Evolutionary conservation across 2,329 filamentous ascomycete species (phyloP), one percentile per base, ranked within the genome.

Genomic region (Fusarium sororula): DNA sequence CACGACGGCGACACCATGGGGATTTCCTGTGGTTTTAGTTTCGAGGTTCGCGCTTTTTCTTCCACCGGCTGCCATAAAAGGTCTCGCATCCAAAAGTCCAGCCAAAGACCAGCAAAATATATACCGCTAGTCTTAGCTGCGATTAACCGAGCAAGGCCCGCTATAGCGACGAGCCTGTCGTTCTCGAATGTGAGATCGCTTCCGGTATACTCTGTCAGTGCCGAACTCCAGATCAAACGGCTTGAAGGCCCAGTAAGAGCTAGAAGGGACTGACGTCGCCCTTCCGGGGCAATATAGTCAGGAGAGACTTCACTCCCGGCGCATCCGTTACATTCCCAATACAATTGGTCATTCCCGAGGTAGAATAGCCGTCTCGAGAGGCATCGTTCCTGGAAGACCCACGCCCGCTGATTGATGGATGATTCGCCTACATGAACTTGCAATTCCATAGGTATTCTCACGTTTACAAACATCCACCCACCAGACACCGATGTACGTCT

Each of bases 391-490:
- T 65, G 47, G 2, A 65, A 0, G 3, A 54, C 45, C 58, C 63
- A 65, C 0, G 24, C 63, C 3, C 63, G 22, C 0, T 39, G 3
- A 12, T 63, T 65, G 1, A 65, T 44, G 1, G 47, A 26, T 8
- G 63, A 9, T 2, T 3, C 1, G 2, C 5, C 15, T 0, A 65
- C 45, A 28, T 39, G 5, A 1, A 20, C 1, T 5, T 0, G 0
- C 4, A 20, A 15, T 3, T 56, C 38, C 0, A 1, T 0, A 10
- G 0, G 10, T 7, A 0, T 1, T 0, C 1, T 9, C 3, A n/a
- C 12, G 5, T 13, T 3, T 0, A n/a, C 32, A 20, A 63, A 53
- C 5, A 35, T 12, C 1, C 11, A 42, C 1, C 13, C 44, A 20
- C 13, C 24, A 20, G 3, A 7, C 11, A 4, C 15, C 0, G 18